Evolutionary conservation across 2,329 filamentous ascomycete genomes (phyloP).

Genomic region (Curvularia hawaiiensis): DNA sequence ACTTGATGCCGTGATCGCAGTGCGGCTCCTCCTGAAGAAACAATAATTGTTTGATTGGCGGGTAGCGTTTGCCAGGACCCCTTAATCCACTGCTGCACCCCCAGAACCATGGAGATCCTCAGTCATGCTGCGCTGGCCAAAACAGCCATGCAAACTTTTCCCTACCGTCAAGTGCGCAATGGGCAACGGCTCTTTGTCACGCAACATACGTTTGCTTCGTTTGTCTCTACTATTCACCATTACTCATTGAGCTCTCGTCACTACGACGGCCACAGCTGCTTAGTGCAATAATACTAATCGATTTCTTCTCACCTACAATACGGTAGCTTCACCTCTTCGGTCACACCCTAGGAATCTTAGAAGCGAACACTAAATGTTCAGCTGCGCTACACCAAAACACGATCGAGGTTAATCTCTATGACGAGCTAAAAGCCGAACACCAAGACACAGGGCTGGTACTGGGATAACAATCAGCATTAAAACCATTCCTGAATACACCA

Average conservation of each 20-base stretch:
- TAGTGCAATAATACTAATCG: not conserved
- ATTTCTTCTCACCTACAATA: not conserved
- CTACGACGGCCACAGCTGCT: slow-evolving; percentile 1
- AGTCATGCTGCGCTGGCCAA: not conserved
- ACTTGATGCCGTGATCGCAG: not conserved
- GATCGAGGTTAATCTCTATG: not conserved
- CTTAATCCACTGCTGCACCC: not conserved
- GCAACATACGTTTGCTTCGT: slow-evolving; percentile 2
- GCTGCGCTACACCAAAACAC: not conserved
- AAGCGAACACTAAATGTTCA: not conserved
- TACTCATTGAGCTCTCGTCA: slow-evolving; percentile 4
- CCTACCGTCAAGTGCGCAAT: not conserved
- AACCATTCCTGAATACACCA: not conserved
- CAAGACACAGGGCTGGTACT: not conserved
- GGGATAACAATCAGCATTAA: not conserved
- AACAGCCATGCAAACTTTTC: slow-evolving; percentile 8
- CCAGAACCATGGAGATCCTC: not conserved
- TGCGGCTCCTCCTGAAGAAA: not conserved
- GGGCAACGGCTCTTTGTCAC: not conserved
- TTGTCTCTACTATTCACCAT: slow-evolving; percentile 2
- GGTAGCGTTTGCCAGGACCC: slow-evolving; percentile 1
- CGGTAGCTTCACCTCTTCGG: not conserved
- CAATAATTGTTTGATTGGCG: not conserved
- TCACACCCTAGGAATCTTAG: not conserved
- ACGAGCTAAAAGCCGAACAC: not conserved